phyloP scores from a whole-genome alignment of 805 yeast species.

The Candida broadrunensis region DNA sequence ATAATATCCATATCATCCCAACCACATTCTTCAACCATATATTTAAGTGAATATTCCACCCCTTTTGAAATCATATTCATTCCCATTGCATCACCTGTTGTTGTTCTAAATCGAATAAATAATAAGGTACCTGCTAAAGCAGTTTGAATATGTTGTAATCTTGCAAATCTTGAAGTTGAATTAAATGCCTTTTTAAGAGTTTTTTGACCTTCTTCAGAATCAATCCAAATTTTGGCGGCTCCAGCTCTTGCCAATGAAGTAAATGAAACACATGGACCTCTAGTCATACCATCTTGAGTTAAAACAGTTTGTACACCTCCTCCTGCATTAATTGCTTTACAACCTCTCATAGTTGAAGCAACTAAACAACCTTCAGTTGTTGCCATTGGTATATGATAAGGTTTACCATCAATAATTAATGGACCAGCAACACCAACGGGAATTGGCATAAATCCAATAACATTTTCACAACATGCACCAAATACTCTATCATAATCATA shows the following conservation, averaged over 20 bases:
- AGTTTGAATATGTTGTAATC: conserved; percentile 85
- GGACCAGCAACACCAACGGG: conserved; percentile 99
- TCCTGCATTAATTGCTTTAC: conserved; percentile 95
- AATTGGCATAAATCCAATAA: conserved; percentile 91
- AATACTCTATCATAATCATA: conserved; percentile 95
- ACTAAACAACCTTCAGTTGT: conserved; percentile 99
- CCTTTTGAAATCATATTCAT: conserved; percentile 99
- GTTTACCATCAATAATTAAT: conserved; percentile 79
- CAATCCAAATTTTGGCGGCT: conserved; percentile 92
- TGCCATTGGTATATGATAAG: conserved; percentile 96
- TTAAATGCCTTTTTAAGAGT: conserved; percentile 84
- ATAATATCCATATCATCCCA: conserved; percentile 92
- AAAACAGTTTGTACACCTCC: conserved; percentile 93
- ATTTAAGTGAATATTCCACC: conserved; percentile 80
- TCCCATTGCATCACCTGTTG: conserved; percentile 99
- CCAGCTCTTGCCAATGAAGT: conserved; percentile 84
- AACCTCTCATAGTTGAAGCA: conserved; percentile 98
- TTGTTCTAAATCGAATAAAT: conserved; percentile 92
- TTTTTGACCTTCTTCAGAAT: conserved; percentile 89
- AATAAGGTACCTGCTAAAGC: conserved; percentile 91
- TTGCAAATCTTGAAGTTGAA: conserved; percentile 95
- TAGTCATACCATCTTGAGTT: conserved; percentile 97
- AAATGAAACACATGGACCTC: conserved; percentile 97
- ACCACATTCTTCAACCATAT: conserved; percentile 85
- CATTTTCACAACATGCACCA: conserved; percentile 99